Conservation (phyloP, 345 rosid species). For the Fremontodendron californicum region DNA sequence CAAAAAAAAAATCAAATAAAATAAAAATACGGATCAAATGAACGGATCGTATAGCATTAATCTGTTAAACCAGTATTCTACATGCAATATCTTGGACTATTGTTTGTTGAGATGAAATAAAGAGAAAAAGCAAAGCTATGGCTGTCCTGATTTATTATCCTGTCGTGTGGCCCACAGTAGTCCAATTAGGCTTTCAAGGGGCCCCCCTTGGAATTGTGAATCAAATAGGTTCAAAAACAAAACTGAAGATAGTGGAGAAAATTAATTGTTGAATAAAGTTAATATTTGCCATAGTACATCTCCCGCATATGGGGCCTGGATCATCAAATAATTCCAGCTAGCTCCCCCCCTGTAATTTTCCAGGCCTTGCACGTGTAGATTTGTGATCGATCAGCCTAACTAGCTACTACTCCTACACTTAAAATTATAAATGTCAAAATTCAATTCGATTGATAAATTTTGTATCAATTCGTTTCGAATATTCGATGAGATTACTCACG, state of each 20-base stretch:
- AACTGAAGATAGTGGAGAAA: background rate
- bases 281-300: background rate
- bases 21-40: too few relatives aligned
- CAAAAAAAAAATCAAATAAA: too few relatives aligned
- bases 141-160: background rate
- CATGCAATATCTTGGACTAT: too few relatives aligned
- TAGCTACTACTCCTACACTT: background rate
- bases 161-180: background rate
- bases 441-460: too few relatives aligned
- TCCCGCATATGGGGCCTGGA: background rate
- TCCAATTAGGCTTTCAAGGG: background rate
- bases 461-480: too few relatives aligned
- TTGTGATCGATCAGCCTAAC: background rate
- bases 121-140: background rate
- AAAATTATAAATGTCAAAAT: too few relatives aligned
- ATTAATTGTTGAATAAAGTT: background rate
- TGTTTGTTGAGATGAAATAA: slow-evolving; percentile 5
- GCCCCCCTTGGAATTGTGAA: background rate
- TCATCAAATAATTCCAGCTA: background rate
- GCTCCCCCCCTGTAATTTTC: background rate
- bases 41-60: too few relatives aligned
- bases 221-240: background rate
- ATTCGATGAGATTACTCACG: too few relatives aligned
- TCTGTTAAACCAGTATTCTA: background rate
- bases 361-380: background rate